These are phyloP conservation scores for Neovahlkampfia damariscottae DNA, from an alignment of 78 protist species.

Conservation along the genomic window DNA sequence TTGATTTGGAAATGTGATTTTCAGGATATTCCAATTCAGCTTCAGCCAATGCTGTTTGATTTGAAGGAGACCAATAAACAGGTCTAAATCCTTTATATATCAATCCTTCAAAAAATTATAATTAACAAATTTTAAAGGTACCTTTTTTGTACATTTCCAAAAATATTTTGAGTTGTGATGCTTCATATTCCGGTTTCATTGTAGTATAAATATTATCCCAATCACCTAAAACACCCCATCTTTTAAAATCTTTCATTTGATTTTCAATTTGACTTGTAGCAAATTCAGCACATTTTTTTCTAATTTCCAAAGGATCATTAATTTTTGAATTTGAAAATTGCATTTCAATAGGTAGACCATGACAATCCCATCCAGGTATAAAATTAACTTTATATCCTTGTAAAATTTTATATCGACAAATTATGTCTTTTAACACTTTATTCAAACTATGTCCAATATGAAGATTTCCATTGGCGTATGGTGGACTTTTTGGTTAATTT, in stretches of 20 bases:
- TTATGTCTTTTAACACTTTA: conserved; percentile 69
- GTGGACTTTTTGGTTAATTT: too few relatives aligned
- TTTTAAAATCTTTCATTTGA: conserved; percentile 20
- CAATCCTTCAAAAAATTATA: neutral
- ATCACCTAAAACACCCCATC: conserved; percentile 65
- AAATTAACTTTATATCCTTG: conserved; percentile 35
- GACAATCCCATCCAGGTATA: conserved; percentile 88
- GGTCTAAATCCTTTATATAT: conserved; percentile 73
- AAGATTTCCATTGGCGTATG: conserved; percentile 82
- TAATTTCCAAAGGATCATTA: conserved; percentile 12
- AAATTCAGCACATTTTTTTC: conserved; percentile 18
- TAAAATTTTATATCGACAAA: conserved; percentile 46
- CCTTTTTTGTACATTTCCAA: too few relatives aligned
- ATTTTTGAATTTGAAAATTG: neutral
- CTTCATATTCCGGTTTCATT: conserved; percentile 62
- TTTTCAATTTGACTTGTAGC: conserved; percentile 32
- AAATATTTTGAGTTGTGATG: conserved; percentile 55
- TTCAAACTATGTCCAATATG: conserved; percentile 66
- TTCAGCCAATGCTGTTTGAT: conserved; percentile 85
- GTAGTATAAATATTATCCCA: conserved; percentile 67
- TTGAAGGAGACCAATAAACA: conserved; percentile 85
- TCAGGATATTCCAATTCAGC: conserved; percentile 83
- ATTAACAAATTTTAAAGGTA: too few relatives aligned
- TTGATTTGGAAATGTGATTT: conserved; percentile 47
- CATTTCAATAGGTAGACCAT: conserved; percentile 89